Percentiles rank a stretch among this genome's conserved stretches.
Evolutionary conservation across 768 basidiomycete species (phyloP).

Genomic region (Pleurotus platypus): DNA sequence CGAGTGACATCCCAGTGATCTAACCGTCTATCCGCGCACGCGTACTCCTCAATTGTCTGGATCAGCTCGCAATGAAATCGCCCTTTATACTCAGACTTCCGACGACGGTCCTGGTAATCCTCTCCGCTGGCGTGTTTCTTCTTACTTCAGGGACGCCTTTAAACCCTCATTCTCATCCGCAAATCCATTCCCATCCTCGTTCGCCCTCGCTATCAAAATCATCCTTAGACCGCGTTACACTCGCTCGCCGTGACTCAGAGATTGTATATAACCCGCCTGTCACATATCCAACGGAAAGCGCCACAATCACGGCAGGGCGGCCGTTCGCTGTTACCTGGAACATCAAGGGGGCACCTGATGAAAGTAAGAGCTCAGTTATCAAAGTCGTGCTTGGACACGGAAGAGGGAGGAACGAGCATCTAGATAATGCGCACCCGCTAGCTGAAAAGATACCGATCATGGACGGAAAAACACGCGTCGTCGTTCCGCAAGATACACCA

Average conservation of each 20-base stretch:
- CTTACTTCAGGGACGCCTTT: too few relatives aligned
- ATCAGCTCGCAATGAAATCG: too few relatives aligned
- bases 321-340: background rate
- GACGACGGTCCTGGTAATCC: too few relatives aligned
- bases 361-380: background rate
- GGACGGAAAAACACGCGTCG: background rate
- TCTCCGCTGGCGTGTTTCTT: too few relatives aligned
- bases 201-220: too few relatives aligned
- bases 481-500: background rate
- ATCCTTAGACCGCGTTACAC: too few relatives aligned
- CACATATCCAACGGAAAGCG: background rate
- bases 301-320: background rate
- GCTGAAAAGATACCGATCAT: background rate
- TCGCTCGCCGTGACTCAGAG: background rate
- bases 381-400: background rate
- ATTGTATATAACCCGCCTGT: background rate
- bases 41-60: too few relatives aligned
- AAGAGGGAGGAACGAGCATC: background rate
- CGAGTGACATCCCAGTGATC: too few relatives aligned
- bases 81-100: too few relatives aligned
- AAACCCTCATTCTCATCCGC: too few relatives aligned
- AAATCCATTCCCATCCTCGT: too few relatives aligned
- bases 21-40: too few relatives aligned
- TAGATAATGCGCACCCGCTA: background rate
- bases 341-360: background rate